phyloP scores from a whole-genome alignment of 768 basidiomycete genomes.

The Pulveroboletus frians region DNA sequence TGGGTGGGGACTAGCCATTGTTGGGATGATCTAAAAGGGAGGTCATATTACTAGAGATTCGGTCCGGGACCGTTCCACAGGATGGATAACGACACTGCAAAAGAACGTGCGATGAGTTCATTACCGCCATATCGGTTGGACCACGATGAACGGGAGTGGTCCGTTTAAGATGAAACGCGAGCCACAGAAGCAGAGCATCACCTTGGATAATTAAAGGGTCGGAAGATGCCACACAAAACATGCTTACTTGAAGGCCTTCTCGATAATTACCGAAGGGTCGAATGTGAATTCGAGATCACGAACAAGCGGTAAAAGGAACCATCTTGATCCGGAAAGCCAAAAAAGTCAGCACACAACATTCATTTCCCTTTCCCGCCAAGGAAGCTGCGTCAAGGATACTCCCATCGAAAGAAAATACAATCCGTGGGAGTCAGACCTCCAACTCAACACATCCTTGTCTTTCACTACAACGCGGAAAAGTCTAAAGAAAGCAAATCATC shows the following conservation, averaged over 20 bases:
- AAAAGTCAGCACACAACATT: slow-evolving; percentile 14
- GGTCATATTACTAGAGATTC: slow-evolving; percentile 52
- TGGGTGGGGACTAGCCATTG: slow-evolving; percentile 7
- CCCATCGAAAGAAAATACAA: neutral
- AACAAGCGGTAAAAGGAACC: slow-evolving; percentile 54
- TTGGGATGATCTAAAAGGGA: slow-evolving; percentile 37
- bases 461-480: slow-evolving; percentile 10
- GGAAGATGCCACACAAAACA: slow-evolving; percentile 14
- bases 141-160: slow-evolving; percentile 4
- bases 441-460: slow-evolving; percentile 6
- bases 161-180: slow-evolving; percentile 18
- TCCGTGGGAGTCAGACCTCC: slow-evolving; percentile 1
- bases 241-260: slow-evolving; percentile 60
- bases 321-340: slow-evolving; percentile 49
- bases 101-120: slow-evolving; percentile 15
- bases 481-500: slow-evolving; percentile 21
- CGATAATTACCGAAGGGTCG: slow-evolving; percentile 48
- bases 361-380: neutral
- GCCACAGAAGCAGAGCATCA: slow-evolving; percentile 12
- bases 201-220: slow-evolving; percentile 21
- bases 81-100: slow-evolving; percentile 49
- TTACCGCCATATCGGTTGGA: slow-evolving; percentile 2
- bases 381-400: slow-evolving; percentile 1
- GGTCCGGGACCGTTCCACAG: slow-evolving; percentile 52
- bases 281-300: slow-evolving; percentile 52